These are phyloP conservation scores for Salix udensis DNA, from an alignment of 345 rosid genomes.

Conservation along the genomic window DNA sequence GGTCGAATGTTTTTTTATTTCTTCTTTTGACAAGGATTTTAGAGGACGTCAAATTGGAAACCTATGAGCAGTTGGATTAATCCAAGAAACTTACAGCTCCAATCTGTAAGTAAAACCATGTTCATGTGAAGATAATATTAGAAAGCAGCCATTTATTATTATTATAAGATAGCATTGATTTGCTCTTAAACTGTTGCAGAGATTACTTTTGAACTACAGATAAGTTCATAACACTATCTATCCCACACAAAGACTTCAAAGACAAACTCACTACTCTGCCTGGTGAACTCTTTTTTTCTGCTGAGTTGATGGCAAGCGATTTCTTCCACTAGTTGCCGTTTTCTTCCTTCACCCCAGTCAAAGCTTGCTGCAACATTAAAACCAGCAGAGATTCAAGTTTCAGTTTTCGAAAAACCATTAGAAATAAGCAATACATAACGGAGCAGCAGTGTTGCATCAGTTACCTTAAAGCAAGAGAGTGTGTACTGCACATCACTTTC, in stretches of 20 bases:
- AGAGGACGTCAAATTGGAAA: no score
- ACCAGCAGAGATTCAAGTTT: not conserved
- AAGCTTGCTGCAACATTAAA: constrained; percentile 39
- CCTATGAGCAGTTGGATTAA: no score
- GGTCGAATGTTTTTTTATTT: no score
- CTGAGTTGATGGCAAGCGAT: not conserved
- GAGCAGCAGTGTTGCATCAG: not conserved
- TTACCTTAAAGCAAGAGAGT: constrained; percentile 64
- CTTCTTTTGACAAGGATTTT: no score
- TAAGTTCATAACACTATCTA: not conserved
- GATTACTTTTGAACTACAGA: not conserved
- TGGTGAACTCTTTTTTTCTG: not conserved
- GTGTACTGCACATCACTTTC: constrained; percentile 63
- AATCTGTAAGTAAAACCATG: no score
- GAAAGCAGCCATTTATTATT: not conserved
- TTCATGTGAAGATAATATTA: no score
- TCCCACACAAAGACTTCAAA: not conserved
- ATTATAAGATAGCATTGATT: not conserved
- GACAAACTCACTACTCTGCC: not conserved
- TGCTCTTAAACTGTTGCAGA: not conserved
- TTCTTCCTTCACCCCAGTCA: constrained; percentile 29
- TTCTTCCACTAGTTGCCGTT: constrained; percentile 31
- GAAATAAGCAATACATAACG: not conserved
- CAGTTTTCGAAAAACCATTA: not conserved
- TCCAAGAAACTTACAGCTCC: no score